Percentiles rank a stretch among this genome's conserved stretches.
phyloP scores from a whole-genome alignment of 2,329 filamentous ascomycete species.

The Epichloe typhina region DNA sequence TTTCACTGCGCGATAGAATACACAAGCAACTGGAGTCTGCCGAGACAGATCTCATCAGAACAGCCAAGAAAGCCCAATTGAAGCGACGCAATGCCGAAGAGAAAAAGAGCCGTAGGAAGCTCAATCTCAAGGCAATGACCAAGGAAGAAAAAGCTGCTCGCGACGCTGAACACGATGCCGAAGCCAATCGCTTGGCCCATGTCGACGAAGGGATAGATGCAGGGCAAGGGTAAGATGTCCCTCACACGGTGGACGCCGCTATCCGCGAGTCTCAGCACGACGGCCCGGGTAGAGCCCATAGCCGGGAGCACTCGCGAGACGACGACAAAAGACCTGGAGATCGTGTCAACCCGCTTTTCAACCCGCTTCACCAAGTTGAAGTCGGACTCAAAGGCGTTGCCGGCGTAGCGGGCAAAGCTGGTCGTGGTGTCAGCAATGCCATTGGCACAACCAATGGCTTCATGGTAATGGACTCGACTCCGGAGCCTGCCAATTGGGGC shows the following conservation, averaged over 20 bases:
- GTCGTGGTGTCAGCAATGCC: conserved; percentile 36
- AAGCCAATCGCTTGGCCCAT: conserved; percentile 37
- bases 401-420: conserved; percentile 29
- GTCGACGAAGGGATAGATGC: conserved; percentile 34
- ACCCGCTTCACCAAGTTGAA: conserved; percentile 32
- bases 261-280: conserved; percentile 26
- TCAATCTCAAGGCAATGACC: conserved; percentile 33
- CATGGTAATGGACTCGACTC: conserved; percentile 17
- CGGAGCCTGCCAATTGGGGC: conserved; percentile 7
- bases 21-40: conserved; percentile 64
- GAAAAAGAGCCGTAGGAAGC: conserved; percentile 46
- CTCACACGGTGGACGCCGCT: conserved; percentile 35
- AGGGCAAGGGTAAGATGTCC: conserved; percentile 39
- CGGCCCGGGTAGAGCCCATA: not conserved
- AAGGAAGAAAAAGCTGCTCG: conserved; percentile 37
- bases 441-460: conserved; percentile 46
- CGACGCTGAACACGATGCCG: conserved; percentile 33
- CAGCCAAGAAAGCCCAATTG: conserved; percentile 66
- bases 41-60: conserved; percentile 71
- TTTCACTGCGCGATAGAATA: conserved; percentile 58
- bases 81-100: conserved; percentile 51
- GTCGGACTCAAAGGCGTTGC: conserved; percentile 34
- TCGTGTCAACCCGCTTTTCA: conserved; percentile 22
- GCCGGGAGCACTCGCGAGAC: not conserved
- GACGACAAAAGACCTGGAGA: conserved; percentile 4